Percentiles rank a stretch among this genome's conserved stretches.
Conservation (phyloP, 208 protist genomes). For the Naegleria gruberi region DNA sequence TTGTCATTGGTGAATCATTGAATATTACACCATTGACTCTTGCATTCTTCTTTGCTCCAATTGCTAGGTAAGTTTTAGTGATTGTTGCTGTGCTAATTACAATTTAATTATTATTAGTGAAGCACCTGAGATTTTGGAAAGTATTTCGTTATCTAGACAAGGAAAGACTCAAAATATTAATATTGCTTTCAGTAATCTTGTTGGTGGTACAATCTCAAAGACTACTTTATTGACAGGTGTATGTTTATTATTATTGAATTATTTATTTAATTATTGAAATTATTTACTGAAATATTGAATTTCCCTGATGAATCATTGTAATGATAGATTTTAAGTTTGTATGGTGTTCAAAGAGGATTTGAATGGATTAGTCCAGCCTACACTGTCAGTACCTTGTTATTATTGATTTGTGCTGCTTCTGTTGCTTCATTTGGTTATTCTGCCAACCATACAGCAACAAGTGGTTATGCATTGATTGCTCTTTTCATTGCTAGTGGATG, state of each 20-base stretch:
- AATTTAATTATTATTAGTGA: slow-evolving; percentile 22
- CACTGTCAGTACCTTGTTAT: slow-evolving; percentile 35
- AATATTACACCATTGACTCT: slow-evolving; percentile 39
- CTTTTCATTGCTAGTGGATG: not conserved
- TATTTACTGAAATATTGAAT: not conserved
- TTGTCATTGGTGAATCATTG: slow-evolving; percentile 13
- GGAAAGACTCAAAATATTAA: slow-evolving; percentile 47
- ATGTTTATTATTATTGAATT: not conserved
- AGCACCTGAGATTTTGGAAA: slow-evolving; percentile 50
- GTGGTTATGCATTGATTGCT: not conserved
- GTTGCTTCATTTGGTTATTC: slow-evolving; percentile 34
- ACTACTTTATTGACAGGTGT: slow-evolving; percentile 45
- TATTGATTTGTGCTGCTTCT: slow-evolving; percentile 34
- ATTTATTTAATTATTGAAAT: not conserved
- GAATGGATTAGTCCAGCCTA: slow-evolving; percentile 42
- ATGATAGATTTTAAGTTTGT: slow-evolving; percentile 45
- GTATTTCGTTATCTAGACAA: slow-evolving; percentile 45
- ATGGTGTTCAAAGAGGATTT: slow-evolving; percentile 35
- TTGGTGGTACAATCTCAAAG: slow-evolving; percentile 50
- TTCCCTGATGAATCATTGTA: not conserved
- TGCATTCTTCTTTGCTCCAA: slow-evolving; percentile 49
- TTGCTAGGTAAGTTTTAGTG: slow-evolving; percentile 28
- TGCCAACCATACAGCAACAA: not conserved
- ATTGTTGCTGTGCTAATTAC: not conserved
- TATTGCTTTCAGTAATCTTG: slow-evolving; percentile 47